These are phyloP conservation scores for Murraya paniculata DNA, from an alignment of 345 rosid species.

Conservation along the genomic window DNA sequence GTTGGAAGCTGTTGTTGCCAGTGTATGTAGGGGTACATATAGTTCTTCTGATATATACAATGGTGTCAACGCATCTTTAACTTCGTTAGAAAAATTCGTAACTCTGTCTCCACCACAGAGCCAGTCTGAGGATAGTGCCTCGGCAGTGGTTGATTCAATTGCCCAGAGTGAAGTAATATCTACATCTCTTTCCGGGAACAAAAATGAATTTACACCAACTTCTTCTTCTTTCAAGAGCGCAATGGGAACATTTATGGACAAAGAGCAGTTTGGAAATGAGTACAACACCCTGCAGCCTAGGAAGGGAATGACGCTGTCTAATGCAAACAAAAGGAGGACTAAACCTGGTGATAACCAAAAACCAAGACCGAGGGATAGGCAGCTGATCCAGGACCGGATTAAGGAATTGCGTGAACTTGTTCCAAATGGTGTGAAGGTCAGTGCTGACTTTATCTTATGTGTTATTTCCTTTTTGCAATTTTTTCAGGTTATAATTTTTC, in stretches of 20 bases:
- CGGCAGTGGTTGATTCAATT: slow-evolving; percentile 12
- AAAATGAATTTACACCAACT: slow-evolving; percentile 10
- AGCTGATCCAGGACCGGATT: slow-evolving; percentile 65
- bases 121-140: background rate
- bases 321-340: slow-evolving; percentile 35
- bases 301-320: slow-evolving; percentile 28
- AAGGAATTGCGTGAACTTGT: slow-evolving; percentile 67
- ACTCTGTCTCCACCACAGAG: slow-evolving; percentile 21
- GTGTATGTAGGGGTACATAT: slow-evolving; percentile 15
- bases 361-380: slow-evolving; percentile 71
- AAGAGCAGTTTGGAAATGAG: slow-evolving; percentile 16
- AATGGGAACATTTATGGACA: slow-evolving; percentile 16
- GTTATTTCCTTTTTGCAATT: background rate
- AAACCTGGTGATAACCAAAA: slow-evolving; percentile 44
- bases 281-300: background rate
- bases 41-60: slow-evolving; percentile 2
- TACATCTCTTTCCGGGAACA: background rate
- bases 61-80: slow-evolving; percentile 15
- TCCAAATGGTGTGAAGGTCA: slow-evolving; percentile 56
- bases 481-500: background rate
- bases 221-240: slow-evolving; percentile 26
- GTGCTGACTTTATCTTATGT: slow-evolving; percentile 2
- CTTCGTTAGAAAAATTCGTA: background rate
- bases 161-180: slow-evolving; percentile 17
- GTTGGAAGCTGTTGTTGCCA: slow-evolving; percentile 45